Percentiles rank a stretch among this genome's conserved stretches.
Conservation (phyloP, 2,329 filamentous ascomycete genomes). For the Pseudocercospora macadamiae region DNA sequence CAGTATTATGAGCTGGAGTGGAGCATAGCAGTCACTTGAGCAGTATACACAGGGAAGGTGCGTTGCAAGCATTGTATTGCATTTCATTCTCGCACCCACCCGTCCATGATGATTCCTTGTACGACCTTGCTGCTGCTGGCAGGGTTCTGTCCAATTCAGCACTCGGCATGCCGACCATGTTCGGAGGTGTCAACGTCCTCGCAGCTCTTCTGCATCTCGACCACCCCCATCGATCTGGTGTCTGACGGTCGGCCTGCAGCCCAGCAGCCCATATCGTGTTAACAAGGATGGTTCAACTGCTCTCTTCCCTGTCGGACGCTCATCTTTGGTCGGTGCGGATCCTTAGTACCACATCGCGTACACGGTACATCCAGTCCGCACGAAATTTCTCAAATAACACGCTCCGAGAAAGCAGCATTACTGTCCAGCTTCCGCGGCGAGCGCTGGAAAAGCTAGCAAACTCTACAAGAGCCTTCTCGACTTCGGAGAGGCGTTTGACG, state of each 20-base stretch:
- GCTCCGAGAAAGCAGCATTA: neutral
- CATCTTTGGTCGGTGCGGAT: no score
- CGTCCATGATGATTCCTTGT: neutral
- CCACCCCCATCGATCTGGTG: neutral
- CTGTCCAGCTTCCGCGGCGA: neutral
- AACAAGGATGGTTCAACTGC: neutral
- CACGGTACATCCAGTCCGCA: no score
- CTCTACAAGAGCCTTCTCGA: neutral
- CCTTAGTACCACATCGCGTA: no score
- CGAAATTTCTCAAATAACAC: neutral
- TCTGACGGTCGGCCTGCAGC: neutral
- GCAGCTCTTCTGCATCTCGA: neutral
- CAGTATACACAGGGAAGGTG: neutral
- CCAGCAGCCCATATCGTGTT: neutral
- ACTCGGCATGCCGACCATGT: slow-evolving; percentile 1
- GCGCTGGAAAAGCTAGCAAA: neutral
- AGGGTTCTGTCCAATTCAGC: neutral
- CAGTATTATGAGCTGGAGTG: neutral
- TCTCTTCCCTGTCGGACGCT: neutral
- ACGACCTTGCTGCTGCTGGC: no score
- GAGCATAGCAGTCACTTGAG: neutral
- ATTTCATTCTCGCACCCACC: neutral
- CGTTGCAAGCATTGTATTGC: neutral
- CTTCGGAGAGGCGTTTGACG: neutral
- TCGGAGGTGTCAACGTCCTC: neutral